Conservation (phyloP, 306 rosid genomes). For the Quercus suber region DNA sequence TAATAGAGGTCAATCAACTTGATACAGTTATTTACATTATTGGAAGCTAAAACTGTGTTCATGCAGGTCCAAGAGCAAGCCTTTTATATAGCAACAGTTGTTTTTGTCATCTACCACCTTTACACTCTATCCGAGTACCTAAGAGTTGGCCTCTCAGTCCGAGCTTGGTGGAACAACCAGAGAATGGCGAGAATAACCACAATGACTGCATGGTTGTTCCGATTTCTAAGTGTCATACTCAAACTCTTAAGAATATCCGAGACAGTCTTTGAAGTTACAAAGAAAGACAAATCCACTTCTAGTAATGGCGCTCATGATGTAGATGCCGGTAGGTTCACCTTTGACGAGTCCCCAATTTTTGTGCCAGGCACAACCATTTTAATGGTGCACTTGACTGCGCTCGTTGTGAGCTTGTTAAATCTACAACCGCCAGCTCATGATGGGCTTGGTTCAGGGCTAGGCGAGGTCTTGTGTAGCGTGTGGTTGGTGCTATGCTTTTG, state of each 20-base stretch:
- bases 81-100: conserved; percentile 4
- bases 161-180: conserved; percentile 52
- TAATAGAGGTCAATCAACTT: too few species aligned
- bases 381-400: conserved; percentile 43
- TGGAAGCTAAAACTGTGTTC: not conserved
- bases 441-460: conserved; percentile 38
- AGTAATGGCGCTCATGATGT: not conserved
- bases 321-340: conserved; percentile 44
- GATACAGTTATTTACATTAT: too few species aligned
- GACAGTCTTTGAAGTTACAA: conserved; percentile 37
- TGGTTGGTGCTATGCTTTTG: conserved; percentile 44
- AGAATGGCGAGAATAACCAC: conserved; percentile 28
- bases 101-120: conserved; percentile 14
- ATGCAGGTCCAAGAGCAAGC: conserved; percentile 31
- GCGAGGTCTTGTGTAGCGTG: conserved; percentile 37
- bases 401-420: conserved; percentile 27
- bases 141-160: conserved; percentile 21
- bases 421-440: conserved; percentile 6
- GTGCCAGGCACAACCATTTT: conserved; percentile 56
- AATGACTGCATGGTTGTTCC: conserved; percentile 27
- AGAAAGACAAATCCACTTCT: conserved; percentile 32
- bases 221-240: conserved; percentile 17
- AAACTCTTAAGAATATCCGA: conserved; percentile 36
- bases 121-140: conserved; percentile 16
- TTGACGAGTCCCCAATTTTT: conserved; percentile 55